Evolutionary conservation across 148 eudicot species (phyloP).

Genomic region (Spergularia bocconei): DNA sequence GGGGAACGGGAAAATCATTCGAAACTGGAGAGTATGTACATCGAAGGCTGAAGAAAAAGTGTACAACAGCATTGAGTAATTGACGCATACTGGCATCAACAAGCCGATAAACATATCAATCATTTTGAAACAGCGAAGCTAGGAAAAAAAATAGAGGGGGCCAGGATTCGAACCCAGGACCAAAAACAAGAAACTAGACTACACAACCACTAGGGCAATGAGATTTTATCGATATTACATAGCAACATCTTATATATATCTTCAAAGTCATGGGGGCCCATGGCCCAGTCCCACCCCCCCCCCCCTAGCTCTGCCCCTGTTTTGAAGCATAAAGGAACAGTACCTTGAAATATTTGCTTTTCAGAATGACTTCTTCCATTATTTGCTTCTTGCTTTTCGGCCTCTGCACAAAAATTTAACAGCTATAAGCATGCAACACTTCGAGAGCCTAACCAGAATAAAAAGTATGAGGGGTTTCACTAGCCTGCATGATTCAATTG

Average conservation of each 20-base stretch:
- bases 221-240: no score
- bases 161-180: no score
- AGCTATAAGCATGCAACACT: background rate
- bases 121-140: background rate
- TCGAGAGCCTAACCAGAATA: background rate
- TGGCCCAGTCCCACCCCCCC: no score
- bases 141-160: no score
- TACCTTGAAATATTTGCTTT: conserved; percentile 92
- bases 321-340: background rate
- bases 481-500: conserved; percentile 1
- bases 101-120: background rate
- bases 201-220: no score
- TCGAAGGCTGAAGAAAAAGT: background rate
- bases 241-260: no score
- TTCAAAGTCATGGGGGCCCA: no score
- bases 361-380: conserved; percentile 71
- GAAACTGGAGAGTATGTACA: background rate
- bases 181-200: no score
- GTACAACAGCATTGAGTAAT: no score
- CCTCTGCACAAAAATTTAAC: conserved; percentile 49
- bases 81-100: background rate
- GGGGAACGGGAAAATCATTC: no score
- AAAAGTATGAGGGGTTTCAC: background rate
- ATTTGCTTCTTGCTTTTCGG: conserved; percentile 84
- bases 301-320: no score